phyloP scores from a whole-genome alignment of 306 rosid genomes.

The Neltuma alba region DNA sequence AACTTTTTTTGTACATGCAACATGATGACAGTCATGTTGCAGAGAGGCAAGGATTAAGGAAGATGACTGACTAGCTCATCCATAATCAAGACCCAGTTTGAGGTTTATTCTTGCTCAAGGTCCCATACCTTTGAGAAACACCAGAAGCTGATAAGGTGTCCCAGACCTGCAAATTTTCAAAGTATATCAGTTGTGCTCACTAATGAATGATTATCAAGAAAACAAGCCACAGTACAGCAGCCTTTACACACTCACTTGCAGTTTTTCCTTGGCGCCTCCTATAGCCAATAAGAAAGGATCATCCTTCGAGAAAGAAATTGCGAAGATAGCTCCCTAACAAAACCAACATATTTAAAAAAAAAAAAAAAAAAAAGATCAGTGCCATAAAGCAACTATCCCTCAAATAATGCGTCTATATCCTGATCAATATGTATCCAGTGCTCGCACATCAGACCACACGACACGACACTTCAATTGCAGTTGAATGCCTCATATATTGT shows the following conservation, averaged over 20 bases:
- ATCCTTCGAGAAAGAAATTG: constrained; percentile 75
- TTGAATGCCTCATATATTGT: not conserved
- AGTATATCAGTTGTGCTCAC: constrained; percentile 1
- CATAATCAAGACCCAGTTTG: constrained; percentile 37
- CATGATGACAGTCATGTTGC: not conserved
- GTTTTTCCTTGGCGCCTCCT: constrained; percentile 84
- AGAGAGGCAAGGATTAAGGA: not conserved
- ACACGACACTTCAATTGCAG: not conserved
- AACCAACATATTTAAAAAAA: too few species aligned
- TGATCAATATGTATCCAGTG: not conserved
- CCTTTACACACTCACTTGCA: constrained; percentile 56
- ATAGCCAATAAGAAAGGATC: constrained; percentile 80
- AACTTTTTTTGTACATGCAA: constrained; percentile 11
- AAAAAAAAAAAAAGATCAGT: constrained; percentile 21
- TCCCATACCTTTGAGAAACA: constrained; percentile 55
- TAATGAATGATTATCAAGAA: constrained; percentile 5
- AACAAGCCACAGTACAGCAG: constrained; percentile 11
- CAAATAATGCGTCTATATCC: not conserved
- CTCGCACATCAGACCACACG: not conserved
- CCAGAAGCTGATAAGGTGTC: constrained; percentile 62
- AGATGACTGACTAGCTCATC: not conserved
- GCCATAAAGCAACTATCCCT: not conserved
- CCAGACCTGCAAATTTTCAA: constrained; percentile 65
- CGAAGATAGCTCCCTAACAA: constrained; percentile 83
- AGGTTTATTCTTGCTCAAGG: constrained; percentile 44